These are phyloP conservation scores for Cryptococcus neoformans DNA, from an alignment of 1,284 basidiomycete genomes.

Conservation along the genomic window DNA sequence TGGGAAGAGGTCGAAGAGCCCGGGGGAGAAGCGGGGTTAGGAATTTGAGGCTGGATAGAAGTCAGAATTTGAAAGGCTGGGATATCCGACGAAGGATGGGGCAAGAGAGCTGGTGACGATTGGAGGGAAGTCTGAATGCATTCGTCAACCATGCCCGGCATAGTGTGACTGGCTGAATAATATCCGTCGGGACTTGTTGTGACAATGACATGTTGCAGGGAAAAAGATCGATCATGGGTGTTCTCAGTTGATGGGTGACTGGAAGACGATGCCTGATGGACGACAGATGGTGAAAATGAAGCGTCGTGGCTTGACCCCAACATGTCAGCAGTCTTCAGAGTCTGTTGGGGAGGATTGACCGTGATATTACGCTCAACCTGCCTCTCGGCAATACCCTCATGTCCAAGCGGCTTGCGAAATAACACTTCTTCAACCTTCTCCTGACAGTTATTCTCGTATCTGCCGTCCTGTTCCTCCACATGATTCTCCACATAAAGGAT, in stretches of 20 bases:
- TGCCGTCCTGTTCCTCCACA: not conserved
- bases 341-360: no score
- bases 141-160: slow-evolving; percentile 2
- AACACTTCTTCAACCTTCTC: no score
- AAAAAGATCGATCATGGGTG: not conserved
- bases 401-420: no score
- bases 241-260: not conserved
- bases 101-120: not conserved
- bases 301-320: no score
- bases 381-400: no score
- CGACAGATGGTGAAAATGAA: no score
- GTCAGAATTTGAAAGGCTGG: not conserved
- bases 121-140: not conserved
- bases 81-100: not conserved
- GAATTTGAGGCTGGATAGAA: not conserved
- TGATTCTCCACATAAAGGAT: slow-evolving; percentile 23
- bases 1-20: slow-evolving; percentile 8
- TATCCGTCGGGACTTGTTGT: not conserved
- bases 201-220: not conserved
- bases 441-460: no score
- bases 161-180: not conserved
- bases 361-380: no score
- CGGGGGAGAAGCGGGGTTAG: not conserved
- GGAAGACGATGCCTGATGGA: not conserved
- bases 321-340: no score